Evolutionary conservation across 441 rosid species (phyloP).

Genomic region (Brassica hybrid): DNA sequence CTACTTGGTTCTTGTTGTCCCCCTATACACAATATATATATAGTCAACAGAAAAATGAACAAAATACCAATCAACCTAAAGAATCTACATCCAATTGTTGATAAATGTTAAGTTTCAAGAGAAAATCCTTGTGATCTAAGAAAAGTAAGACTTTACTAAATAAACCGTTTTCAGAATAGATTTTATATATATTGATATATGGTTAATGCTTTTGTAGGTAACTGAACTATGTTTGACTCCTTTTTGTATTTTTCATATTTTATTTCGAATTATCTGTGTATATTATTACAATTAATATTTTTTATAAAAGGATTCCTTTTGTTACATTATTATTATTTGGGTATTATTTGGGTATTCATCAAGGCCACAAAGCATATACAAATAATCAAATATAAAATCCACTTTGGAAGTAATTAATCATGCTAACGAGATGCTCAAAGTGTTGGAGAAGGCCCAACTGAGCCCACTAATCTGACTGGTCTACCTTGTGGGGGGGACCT

Average conservation of each 20-base stretch:
- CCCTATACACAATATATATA: background rate
- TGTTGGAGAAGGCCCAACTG: slow-evolving; percentile 28
- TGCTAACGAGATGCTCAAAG: background rate
- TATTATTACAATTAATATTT: background rate
- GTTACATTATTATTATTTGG: background rate
- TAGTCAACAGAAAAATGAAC: background rate
- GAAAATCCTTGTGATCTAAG: background rate
- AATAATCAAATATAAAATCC: background rate
- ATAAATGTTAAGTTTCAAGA: background rate
- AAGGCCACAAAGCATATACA: background rate
- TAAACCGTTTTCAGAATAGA: background rate
- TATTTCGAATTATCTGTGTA: slow-evolving; percentile 2
- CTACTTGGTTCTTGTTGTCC: background rate
- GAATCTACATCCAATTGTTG: background rate
- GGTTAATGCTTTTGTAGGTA: slow-evolving; percentile 36
- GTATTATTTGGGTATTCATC: background rate
- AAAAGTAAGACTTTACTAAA: background rate
- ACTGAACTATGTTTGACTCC: slow-evolving; percentile 4
- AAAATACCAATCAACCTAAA: background rate
- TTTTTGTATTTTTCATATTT: background rate
- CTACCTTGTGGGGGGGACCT: background rate
- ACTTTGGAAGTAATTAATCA: background rate
- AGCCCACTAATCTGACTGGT: slow-evolving; percentile 31
- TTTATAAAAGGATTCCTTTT: background rate
- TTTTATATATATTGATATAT: slow-evolving; percentile 11